phyloP scores from a whole-genome alignment of 1,284 basidiomycete species.

The Schizopora paradoxa region DNA sequence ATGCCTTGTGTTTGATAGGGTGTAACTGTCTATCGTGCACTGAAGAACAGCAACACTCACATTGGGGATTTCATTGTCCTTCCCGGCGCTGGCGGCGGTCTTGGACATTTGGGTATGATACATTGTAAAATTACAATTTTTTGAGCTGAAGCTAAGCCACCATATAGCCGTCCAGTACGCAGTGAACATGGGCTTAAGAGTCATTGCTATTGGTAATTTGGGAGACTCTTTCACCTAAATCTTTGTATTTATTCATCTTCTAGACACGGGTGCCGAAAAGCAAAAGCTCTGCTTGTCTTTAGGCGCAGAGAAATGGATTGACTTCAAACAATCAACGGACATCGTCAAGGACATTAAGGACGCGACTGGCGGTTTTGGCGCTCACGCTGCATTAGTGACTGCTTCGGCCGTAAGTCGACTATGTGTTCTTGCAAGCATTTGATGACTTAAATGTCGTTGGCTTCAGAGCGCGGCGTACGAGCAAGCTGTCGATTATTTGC shows the following conservation, averaged over 20 bases:
- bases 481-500: constrained; percentile 61
- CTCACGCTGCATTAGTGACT: constrained; percentile 60
- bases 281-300: constrained; percentile 49
- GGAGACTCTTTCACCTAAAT: neutral
- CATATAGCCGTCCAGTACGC: constrained; percentile 62
- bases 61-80: constrained; percentile 67
- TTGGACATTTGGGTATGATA: constrained; percentile 51
- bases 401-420: constrained; percentile 35
- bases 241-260: neutral
- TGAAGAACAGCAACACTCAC: constrained; percentile 49
- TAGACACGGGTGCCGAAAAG: constrained; percentile 66
- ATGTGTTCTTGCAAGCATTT: neutral
- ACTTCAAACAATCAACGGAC: constrained; percentile 55
- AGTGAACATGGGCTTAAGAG: constrained; percentile 55
- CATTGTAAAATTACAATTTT: neutral
- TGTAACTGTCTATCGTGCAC: constrained; percentile 64
- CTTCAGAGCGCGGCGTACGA: constrained; percentile 48
- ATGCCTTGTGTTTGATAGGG: constrained; percentile 34
- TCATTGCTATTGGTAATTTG: constrained; percentile 59
- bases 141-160: neutral
- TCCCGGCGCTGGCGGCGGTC: constrained; percentile 60
- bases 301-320: constrained; percentile 67
- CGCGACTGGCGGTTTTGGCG: constrained; percentile 57
- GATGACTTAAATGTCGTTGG: constrained; percentile 4
- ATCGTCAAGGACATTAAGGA: constrained; percentile 47